Conservation (phyloP, 345 rosid genomes). For the Aquilaria malaccensis region DNA sequence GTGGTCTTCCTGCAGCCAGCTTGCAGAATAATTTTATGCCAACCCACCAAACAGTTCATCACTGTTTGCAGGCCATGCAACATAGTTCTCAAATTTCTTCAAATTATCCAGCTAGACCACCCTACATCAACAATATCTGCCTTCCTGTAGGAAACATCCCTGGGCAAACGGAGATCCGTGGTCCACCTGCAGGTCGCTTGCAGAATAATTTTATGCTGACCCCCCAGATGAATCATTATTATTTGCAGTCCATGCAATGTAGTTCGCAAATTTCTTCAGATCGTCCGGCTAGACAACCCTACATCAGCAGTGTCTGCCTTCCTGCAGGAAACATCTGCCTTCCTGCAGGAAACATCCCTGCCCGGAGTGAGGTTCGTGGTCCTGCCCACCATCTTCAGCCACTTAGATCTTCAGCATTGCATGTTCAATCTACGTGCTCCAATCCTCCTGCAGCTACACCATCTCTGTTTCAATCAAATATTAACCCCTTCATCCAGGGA, state of each 20-base stretch:
- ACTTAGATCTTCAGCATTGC: constrained; percentile 27
- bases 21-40: no score
- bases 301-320: constrained; percentile 20
- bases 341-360: not conserved
- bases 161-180: no score
- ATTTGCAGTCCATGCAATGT: constrained; percentile 3
- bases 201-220: not conserved
- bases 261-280: constrained; percentile 11
- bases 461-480: constrained; percentile 5
- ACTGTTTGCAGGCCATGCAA: no score
- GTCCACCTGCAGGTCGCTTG: no score
- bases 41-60: no score
- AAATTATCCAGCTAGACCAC: no score
- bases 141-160: no score
- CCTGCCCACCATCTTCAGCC: constrained; percentile 50
- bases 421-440: constrained; percentile 10
- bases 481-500: constrained; percentile 6
- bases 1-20: no score
- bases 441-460: constrained; percentile 12
- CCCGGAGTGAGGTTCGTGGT: no score
- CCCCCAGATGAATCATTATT: constrained; percentile 14
- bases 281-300: constrained; percentile 25
- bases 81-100: no score
- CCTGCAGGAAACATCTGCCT: constrained; percentile 8
- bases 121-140: no score